phyloP scores from a whole-genome alignment of 148 eudicot genomes.

The Persicaria maculosa region DNA sequence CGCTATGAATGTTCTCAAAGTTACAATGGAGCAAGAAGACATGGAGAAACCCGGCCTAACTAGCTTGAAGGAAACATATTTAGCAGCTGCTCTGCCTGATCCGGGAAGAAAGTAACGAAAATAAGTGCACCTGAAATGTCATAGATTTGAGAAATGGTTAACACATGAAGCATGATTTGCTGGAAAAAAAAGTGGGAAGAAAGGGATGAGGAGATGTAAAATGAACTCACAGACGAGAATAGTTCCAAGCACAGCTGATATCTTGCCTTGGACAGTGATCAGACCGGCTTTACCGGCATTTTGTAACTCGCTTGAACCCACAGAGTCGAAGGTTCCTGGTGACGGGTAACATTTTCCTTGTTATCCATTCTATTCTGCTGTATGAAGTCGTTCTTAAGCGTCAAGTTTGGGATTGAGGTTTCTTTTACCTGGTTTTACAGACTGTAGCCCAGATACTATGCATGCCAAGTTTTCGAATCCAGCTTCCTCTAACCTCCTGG shows the following conservation, averaged over 20 bases:
- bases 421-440: slow-evolving; percentile 67
- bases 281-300: slow-evolving; percentile 96
- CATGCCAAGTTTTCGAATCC: slow-evolving; percentile 83
- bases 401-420: not conserved
- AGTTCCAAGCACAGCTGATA: slow-evolving; percentile 88
- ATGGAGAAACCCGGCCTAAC: slow-evolving; percentile 4
- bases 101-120: slow-evolving; percentile 74
- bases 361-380: not conserved
- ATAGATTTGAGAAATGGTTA: not conserved
- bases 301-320: slow-evolving; percentile 78
- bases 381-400: not conserved
- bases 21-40: not conserved
- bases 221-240: slow-evolving; percentile 71
- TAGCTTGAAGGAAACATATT: slow-evolving; percentile 45
- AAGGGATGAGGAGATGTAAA: not conserved
- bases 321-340: slow-evolving; percentile 70
- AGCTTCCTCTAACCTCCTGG: slow-evolving; percentile 59
- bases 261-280: slow-evolving; percentile 80
- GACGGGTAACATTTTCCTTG: not conserved
- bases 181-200: not conserved
- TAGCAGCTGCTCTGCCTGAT: slow-evolving; percentile 71
- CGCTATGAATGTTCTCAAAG: not conserved
- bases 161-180: not conserved
- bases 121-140: slow-evolving; percentile 49
- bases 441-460: slow-evolving; percentile 86